Percentiles rank a stretch among this genome's conserved stretches.
These are phyloP conservation scores for Microstegium vimineum DNA, from an alignment of 176 grass and related monocot species.

Conservation along the genomic window DNA sequence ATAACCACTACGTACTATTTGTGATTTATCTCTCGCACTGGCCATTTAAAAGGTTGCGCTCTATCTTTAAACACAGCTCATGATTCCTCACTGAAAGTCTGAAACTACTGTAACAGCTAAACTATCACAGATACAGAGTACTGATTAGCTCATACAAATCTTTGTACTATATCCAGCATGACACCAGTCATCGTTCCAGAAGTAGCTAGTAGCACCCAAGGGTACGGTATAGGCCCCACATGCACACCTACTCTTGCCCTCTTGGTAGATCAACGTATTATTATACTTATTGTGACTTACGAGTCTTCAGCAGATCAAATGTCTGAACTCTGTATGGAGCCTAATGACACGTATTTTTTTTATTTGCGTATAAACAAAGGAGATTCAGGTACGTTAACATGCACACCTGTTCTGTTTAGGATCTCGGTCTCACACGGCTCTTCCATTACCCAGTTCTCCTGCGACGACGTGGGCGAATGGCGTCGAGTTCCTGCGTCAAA, in stretches of 20 bases:
- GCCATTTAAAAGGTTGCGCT: no score
- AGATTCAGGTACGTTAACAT: not conserved
- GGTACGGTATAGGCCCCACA: not conserved
- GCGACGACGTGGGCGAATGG: not conserved
- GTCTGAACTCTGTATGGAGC: not conserved
- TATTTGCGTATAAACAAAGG: not conserved
- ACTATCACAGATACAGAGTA: no score
- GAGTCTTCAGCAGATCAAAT: not conserved
- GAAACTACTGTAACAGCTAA: no score
- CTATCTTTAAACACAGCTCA: no score
- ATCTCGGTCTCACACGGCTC: not conserved
- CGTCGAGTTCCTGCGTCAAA: not conserved
- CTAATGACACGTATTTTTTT: not conserved
- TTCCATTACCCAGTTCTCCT: slow-evolving; percentile 5
- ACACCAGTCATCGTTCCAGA: not conserved
- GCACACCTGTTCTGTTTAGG: not conserved
- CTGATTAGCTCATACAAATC: not conserved
- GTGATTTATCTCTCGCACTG: no score
- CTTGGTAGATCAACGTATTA: not conserved
- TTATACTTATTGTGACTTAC: not conserved
- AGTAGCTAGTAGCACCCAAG: not conserved
- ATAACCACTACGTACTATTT: no score
- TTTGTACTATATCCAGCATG: not conserved
- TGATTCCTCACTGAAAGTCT: no score
- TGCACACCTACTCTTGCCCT: not conserved